These are phyloP conservation scores for Aspergillus steynii DNA, from an alignment of 495 filamentous ascomycete genomes.

Conservation along the genomic window DNA sequence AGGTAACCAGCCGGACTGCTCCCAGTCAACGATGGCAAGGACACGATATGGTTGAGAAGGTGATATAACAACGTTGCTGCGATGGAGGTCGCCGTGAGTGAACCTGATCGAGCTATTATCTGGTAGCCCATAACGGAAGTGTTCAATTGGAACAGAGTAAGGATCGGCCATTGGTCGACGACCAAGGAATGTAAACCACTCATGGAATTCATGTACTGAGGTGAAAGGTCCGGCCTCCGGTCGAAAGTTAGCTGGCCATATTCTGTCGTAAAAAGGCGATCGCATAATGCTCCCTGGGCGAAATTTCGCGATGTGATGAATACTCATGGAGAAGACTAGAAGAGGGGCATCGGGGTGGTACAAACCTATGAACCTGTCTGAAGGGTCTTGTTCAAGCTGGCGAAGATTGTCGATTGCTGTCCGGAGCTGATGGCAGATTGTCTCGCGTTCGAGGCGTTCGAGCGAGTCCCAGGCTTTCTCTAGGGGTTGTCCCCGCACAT, in stretches of 20 bases:
- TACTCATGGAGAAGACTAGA: slow-evolving; percentile 7
- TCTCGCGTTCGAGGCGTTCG: slow-evolving; percentile 20
- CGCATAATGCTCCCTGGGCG: slow-evolving; percentile 19
- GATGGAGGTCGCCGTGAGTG: slow-evolving; percentile 48
- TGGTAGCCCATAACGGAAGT: slow-evolving; percentile 27
- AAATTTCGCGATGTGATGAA: slow-evolving; percentile 1
- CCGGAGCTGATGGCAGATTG: slow-evolving; percentile 30
- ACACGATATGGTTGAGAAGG: slow-evolving; percentile 28
- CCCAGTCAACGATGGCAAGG: slow-evolving; percentile 47
- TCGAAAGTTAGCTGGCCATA: slow-evolving; percentile 23
- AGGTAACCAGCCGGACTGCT: slow-evolving; percentile 50
- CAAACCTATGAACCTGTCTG: slow-evolving; percentile 24
- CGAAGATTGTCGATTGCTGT: slow-evolving; percentile 26
- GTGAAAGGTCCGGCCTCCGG: slow-evolving; percentile 30
- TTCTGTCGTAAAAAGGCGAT: slow-evolving; percentile 28
- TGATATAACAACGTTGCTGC: slow-evolving; percentile 46
- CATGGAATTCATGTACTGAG: slow-evolving; percentile 28
- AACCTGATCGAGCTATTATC: slow-evolving; percentile 41
- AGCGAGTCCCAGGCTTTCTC: slow-evolving; percentile 27
- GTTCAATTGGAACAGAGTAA: slow-evolving; percentile 30
- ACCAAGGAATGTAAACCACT: slow-evolving; percentile 31
- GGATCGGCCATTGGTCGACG: slow-evolving; percentile 31
- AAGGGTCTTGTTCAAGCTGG: slow-evolving; percentile 28
- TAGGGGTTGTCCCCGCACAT: slow-evolving; percentile 27
- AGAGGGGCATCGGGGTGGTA: slow-evolving; percentile 2